These are phyloP conservation scores for Rhodotorula kratochvilovae DNA, from an alignment of 768 basidiomycete species.

Conservation along the genomic window DNA sequence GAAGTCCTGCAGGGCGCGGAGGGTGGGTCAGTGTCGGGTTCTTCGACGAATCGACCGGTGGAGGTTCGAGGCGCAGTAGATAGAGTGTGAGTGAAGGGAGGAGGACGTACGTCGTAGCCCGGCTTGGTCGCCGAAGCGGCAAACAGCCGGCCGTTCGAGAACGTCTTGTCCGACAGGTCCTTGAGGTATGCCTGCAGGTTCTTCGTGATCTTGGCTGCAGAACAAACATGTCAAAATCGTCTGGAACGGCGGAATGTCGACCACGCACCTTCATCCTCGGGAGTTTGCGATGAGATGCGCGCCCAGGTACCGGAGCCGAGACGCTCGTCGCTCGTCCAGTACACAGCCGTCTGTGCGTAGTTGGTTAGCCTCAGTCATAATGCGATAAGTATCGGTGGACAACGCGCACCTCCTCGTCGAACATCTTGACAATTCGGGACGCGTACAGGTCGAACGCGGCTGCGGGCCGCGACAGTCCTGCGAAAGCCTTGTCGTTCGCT, in stretches of 20 bases:
- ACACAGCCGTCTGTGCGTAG: neutral
- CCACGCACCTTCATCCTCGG: neutral
- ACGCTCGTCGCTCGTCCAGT: neutral
- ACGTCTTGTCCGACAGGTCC: neutral
- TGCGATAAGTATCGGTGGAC: neutral
- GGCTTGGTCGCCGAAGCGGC: neutral
- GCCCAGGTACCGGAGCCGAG: neutral
- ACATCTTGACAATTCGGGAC: neutral
- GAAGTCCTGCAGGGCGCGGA: slow-evolving; percentile 13
- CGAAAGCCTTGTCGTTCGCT: no score
- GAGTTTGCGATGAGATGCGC: neutral
- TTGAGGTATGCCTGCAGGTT: neutral
- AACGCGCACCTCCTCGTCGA: slow-evolving; percentile 11
- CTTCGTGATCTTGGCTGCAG: neutral
- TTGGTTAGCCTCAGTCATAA: no score
- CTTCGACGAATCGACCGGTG: no score
- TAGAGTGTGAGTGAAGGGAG: neutral
- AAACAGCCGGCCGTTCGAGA: neutral
- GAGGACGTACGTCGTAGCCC: neutral
- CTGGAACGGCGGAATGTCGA: no score
- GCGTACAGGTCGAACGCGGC: slow-evolving; percentile 6
- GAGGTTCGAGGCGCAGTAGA: no score
- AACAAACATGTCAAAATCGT: no score
- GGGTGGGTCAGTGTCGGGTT: no score
- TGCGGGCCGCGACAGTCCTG: no score